A percentile compares a stretch with the other conserved stretches of the same genome.
Evolutionary conservation across 2,329 filamentous ascomycete genomes (phyloP).

Genomic region (Botrytis fabae): DNA sequence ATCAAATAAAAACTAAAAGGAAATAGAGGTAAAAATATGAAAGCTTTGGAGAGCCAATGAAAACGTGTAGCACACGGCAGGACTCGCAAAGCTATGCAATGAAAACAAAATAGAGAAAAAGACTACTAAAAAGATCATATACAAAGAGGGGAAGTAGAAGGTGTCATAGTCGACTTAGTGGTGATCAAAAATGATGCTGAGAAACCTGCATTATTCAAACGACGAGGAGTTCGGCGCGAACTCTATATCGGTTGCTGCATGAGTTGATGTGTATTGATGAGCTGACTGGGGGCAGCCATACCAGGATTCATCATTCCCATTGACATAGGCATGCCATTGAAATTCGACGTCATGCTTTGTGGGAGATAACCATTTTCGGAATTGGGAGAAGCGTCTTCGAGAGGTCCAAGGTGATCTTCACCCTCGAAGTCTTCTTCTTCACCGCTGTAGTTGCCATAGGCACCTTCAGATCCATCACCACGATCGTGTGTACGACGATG

Average conservation of each 20-base stretch:
- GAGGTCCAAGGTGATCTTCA: conserved; percentile 78
- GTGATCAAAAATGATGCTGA: conserved; percentile 6
- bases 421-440: conserved; percentile 81
- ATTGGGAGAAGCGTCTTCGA: conserved; percentile 75
- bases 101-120: conserved; percentile 24
- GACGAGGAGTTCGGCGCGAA: conserved; percentile 6
- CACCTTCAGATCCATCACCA: conserved; percentile 64
- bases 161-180: conserved; percentile 20
- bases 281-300: conserved; percentile 43
- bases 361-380: conserved; percentile 65
- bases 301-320: conserved; percentile 37
- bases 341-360: conserved; percentile 35
- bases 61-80: conserved; percentile 20
- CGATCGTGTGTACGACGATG: conserved; percentile 82
- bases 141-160: conserved; percentile 22
- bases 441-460: conserved; percentile 58
- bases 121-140: conserved; percentile 30
- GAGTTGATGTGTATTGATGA: conserved; percentile 41
- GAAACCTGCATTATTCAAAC: not conserved
- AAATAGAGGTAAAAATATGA: conserved; percentile 14
- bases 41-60: conserved; percentile 16
- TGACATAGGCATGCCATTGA: conserved; percentile 29
- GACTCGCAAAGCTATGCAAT: conserved; percentile 38
- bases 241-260: conserved; percentile 41
- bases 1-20: conserved; percentile 21